phyloP scores from a whole-genome alignment of 2,329 filamentous ascomycete genomes.

The Coniella lustricola region DNA sequence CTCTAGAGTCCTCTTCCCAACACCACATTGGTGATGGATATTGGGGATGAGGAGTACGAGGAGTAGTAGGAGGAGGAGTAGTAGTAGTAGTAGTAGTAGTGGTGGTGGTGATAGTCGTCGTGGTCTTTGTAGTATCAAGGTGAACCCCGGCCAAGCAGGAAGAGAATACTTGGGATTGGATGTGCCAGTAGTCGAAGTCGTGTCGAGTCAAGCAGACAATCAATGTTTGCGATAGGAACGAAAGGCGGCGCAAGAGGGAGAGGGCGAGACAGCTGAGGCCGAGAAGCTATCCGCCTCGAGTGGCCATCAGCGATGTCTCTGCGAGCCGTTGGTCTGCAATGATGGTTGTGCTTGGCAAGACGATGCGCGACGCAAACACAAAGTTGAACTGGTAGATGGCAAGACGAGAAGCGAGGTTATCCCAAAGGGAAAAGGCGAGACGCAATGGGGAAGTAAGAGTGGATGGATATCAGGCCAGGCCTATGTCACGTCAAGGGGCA shows the following conservation, averaged over 20 bases:
- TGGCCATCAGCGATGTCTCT: slow-evolving; percentile 12
- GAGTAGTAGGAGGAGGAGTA: background rate
- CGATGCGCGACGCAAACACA: too few relatives aligned
- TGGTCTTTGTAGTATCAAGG: background rate
- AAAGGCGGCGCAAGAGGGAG: background rate
- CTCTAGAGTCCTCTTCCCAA: too few relatives aligned
- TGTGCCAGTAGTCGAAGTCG: background rate
- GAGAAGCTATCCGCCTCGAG: slow-evolving; percentile 16
- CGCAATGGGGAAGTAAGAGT: too few relatives aligned
- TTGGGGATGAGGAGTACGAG: background rate
- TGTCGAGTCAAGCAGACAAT: slow-evolving; percentile 4
- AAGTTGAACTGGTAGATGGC: too few relatives aligned
- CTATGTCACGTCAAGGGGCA: too few relatives aligned
- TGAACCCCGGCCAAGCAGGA: background rate
- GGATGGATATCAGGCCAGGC: too few relatives aligned
- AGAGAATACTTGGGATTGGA: slow-evolving; percentile 4
- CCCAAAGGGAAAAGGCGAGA: too few relatives aligned
- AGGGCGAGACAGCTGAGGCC: slow-evolving; percentile 14
- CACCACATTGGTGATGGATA: too few relatives aligned
- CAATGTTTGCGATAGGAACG: background rate
- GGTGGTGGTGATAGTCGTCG: background rate
- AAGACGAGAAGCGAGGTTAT: too few relatives aligned
- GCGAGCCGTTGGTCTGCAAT: too few relatives aligned
- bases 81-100: background rate
- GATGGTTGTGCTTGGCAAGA: too few relatives aligned